Conservation (phyloP, 345 rosid species). For the Sisymbrium altissimum region DNA sequence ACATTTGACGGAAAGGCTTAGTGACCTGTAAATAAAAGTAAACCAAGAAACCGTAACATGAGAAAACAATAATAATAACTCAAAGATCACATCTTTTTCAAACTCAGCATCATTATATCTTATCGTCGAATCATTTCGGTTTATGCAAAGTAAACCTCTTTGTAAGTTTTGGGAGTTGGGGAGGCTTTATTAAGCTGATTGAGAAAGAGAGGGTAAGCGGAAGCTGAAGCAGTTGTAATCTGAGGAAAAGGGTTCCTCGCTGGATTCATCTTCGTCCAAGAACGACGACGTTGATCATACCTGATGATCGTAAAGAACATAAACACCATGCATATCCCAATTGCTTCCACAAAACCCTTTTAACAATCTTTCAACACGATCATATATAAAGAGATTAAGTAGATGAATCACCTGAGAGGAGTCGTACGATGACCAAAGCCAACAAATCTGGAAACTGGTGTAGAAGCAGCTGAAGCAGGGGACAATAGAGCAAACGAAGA, state of each 20-base stretch:
- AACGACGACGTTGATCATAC: constrained; percentile 58
- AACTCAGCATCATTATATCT: neutral
- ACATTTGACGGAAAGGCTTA: constrained; percentile 60
- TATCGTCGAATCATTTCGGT: constrained; percentile 22
- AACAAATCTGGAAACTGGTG: constrained; percentile 23
- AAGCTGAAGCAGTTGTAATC: constrained; percentile 46
- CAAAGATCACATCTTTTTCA: neutral
- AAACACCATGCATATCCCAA: constrained; percentile 56
- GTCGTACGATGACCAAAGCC: constrained; percentile 13
- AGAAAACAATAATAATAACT: too few species aligned
- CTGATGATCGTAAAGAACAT: constrained; percentile 74
- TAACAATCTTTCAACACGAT: constrained; percentile 1
- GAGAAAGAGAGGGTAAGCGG: constrained; percentile 66
- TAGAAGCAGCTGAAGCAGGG: constrained; percentile 28
- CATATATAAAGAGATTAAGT: neutral
- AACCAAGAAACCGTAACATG: constrained; percentile 26
- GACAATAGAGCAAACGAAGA: constrained; percentile 28
- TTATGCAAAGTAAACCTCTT: constrained; percentile 66
- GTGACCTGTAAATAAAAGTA: constrained; percentile 45
- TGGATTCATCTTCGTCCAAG: constrained; percentile 40
- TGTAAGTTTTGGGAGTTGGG: constrained; percentile 50
- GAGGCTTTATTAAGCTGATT: constrained; percentile 60
- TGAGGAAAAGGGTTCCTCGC: constrained; percentile 31
- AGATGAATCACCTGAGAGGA: constrained; percentile 36
- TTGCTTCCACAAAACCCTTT: constrained; percentile 33